phyloP scores from a whole-genome alignment of 2,329 filamentous ascomycete species.

The Amylocarpus encephaloides region DNA sequence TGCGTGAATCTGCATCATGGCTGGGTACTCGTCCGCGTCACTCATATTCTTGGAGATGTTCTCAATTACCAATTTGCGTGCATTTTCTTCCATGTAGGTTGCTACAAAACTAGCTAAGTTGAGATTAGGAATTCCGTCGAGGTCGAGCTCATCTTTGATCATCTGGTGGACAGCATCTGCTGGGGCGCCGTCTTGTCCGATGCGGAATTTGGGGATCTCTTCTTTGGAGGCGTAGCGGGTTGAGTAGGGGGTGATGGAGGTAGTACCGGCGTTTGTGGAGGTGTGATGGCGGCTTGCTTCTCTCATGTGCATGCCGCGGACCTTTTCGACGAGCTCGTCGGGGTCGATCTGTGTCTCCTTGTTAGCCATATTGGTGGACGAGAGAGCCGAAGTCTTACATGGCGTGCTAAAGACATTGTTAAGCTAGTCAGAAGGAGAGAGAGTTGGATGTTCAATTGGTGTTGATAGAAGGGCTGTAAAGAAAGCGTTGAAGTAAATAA shows the following conservation, averaged over 20 bases:
- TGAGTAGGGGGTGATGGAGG: slow-evolving; percentile 51
- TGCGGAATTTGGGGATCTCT: slow-evolving; percentile 53
- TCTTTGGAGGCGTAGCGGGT: slow-evolving; percentile 48
- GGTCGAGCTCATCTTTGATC: slow-evolving; percentile 55
- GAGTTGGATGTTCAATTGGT: neutral
- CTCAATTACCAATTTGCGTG: slow-evolving; percentile 57
- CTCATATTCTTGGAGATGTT: slow-evolving; percentile 63
- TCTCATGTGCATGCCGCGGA: slow-evolving; percentile 40
- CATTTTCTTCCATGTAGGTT: slow-evolving; percentile 65
- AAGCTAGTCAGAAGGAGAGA: neutral
- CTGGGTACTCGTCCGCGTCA: slow-evolving; percentile 62
- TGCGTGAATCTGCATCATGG: slow-evolving; percentile 54
- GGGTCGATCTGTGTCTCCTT: slow-evolving; percentile 42
- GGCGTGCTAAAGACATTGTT: slow-evolving; percentile 44
- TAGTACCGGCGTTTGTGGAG: slow-evolving; percentile 37
- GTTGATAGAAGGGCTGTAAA: neutral
- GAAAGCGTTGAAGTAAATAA: neutral
- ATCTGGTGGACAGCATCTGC: slow-evolving; percentile 61
- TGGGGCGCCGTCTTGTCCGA: slow-evolving; percentile 51
- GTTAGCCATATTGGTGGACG: neutral
- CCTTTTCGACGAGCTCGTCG: slow-evolving; percentile 47
- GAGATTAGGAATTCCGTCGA: slow-evolving; percentile 60
- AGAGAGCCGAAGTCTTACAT: slow-evolving; percentile 32
- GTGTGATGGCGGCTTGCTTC: slow-evolving; percentile 32
- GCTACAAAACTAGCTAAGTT: slow-evolving; percentile 54